Conservation (phyloP, 2,329 filamentous ascomycete species). For the Colletotrichum eleusines region DNA sequence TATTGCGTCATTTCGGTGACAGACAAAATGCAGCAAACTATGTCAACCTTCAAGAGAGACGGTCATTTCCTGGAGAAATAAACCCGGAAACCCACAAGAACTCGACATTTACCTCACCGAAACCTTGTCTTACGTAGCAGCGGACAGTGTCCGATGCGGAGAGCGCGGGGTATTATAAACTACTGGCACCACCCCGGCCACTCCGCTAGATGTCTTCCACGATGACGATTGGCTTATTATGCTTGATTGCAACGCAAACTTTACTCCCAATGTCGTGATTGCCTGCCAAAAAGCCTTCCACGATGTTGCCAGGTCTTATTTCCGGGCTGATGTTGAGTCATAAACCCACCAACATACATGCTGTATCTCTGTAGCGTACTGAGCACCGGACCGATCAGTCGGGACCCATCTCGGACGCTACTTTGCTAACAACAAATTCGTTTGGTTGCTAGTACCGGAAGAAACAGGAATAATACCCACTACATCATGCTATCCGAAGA, state of each 20-base stretch:
- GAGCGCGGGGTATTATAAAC: constrained; percentile 30
- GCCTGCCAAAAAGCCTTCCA: not conserved
- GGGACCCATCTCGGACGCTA: constrained; percentile 16
- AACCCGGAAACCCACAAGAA: not conserved
- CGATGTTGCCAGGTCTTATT: constrained; percentile 3
- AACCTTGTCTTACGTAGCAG: constrained; percentile 5
- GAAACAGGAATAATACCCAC: not conserved
- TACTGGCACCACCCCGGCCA: not conserved
- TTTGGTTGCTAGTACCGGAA: not conserved
- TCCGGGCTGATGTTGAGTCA: constrained; percentile 27
- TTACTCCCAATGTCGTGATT: not conserved
- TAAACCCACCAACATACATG: constrained; percentile 12
- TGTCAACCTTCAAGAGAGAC: not conserved
- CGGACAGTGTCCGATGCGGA: constrained; percentile 31
- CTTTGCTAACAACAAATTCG: constrained; percentile 15
- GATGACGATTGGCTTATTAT: constrained; percentile 4
- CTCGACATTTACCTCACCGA: no score
- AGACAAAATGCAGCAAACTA: no score
- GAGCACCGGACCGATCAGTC: constrained; percentile 23
- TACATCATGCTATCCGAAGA: not conserved
- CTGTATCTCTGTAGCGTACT: not conserved
- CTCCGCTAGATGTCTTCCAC: constrained; percentile 4
- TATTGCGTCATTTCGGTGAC: constrained; percentile 17
- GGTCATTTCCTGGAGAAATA: constrained; percentile 9
- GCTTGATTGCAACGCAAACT: not conserved